Evolutionary conservation across 2,329 filamentous ascomycete species (phyloP).

Genomic region (Fusarium sp.): DNA sequence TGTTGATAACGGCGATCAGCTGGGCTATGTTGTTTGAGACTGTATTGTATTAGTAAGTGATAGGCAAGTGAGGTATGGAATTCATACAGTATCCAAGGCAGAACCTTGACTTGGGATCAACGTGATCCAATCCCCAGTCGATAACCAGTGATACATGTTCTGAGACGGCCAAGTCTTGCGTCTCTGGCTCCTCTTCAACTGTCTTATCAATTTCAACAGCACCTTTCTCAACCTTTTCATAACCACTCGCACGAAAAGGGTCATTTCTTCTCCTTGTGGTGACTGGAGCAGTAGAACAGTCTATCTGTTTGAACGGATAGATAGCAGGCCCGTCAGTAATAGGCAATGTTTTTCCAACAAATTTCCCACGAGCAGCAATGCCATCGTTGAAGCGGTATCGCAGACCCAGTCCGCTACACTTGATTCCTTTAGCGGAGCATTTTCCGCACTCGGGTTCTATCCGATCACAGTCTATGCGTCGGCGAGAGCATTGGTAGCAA

Average conservation of each 20-base stretch:
- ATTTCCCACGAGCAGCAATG: conserved; percentile 40
- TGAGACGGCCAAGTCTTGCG: neutral
- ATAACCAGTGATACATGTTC: neutral
- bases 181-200: neutral
- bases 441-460: conserved; percentile 41
- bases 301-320: fast-evolving
- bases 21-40: conserved; percentile 44
- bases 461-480: conserved; percentile 46
- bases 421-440: conserved; percentile 37
- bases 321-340: neutral
- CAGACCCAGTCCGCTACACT: conserved; percentile 39
- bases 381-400: conserved; percentile 45
- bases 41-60: neutral
- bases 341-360: conserved; percentile 39
- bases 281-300: neutral
- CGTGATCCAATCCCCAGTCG: conserved; percentile 29
- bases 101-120: conserved; percentile 37
- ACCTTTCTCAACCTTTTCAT: neutral
- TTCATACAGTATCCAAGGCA: conserved; percentile 38
- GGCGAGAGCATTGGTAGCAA: conserved; percentile 44
- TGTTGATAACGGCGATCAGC: conserved; percentile 43
- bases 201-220: fast-evolving
- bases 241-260: conserved; percentile 14
- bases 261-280: neutral
- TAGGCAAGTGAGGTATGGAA: fast-evolving